phyloP scores from a whole-genome alignment of 345 rosid species.

The Gynandropsis gynandra region DNA sequence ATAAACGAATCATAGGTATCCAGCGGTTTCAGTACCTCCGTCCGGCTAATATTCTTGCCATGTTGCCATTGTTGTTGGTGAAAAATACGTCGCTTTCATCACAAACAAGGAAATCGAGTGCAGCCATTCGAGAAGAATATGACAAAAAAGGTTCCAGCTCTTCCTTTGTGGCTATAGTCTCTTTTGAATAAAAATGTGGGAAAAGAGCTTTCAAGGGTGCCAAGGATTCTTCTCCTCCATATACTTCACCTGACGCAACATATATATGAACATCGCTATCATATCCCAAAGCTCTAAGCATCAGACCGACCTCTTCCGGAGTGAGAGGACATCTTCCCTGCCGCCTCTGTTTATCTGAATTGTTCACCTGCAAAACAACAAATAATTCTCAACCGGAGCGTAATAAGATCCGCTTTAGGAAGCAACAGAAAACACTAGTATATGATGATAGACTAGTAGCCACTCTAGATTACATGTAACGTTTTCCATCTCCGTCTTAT shows the following conservation, averaged over 20 bases:
- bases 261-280: constrained; percentile 83
- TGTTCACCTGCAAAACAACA: constrained; percentile 40
- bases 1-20: constrained; percentile 5
- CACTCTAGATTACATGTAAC: constrained; percentile 55
- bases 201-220: constrained; percentile 79
- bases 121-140: constrained; percentile 97
- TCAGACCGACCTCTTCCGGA: constrained; percentile 93
- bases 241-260: constrained; percentile 97
- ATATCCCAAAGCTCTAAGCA: constrained; percentile 94
- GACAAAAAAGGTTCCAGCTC: constrained; percentile 71
- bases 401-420: not conserved
- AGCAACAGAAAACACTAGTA: not conserved
- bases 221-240: constrained; percentile 74
- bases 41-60: constrained; percentile 93
- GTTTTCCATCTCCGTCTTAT: constrained; percentile 97
- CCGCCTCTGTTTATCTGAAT: constrained; percentile 89
- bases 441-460: constrained; percentile 15
- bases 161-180: constrained; percentile 66
- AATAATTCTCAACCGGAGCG: not conserved
- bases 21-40: constrained; percentile 49
- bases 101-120: constrained; percentile 88
- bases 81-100: constrained; percentile 95
- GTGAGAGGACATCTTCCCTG: constrained; percentile 98
- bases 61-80: constrained; percentile 95
- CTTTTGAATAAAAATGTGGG: constrained; percentile 84